Conservation (phyloP, 768 basidiomycete species). For the Amanita fuliginea region DNA sequence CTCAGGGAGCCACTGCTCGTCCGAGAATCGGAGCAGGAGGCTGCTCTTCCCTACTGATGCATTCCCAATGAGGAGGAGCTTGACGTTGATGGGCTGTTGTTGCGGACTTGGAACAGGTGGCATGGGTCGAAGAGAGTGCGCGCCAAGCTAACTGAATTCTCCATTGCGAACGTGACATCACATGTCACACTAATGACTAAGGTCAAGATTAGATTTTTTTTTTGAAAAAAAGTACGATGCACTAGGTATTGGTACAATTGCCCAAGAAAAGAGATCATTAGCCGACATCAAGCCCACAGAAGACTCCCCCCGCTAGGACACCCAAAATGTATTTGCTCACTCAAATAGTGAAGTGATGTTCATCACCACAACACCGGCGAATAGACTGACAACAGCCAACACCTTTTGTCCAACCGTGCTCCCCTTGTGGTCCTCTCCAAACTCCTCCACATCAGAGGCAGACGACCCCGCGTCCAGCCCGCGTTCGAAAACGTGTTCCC, state of each 20-base stretch:
- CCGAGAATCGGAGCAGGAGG: conserved; percentile 87
- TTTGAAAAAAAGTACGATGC: no score
- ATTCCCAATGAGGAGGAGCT: conserved; percentile 78
- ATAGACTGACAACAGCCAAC: conserved; percentile 48
- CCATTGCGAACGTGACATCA: no score
- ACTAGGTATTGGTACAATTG: no score
- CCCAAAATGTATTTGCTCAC: conserved; percentile 6
- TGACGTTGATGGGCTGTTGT: conserved; percentile 53
- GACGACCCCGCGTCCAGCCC: neutral
- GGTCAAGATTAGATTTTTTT: no score
- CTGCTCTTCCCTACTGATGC: conserved; percentile 92
- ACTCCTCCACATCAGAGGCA: neutral
- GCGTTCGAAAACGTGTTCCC: neutral
- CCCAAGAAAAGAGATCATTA: no score
- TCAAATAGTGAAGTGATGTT: conserved; percentile 43
- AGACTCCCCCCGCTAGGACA: no score
- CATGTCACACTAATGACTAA: no score
- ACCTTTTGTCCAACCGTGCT: conserved; percentile 27
- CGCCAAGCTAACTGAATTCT: no score
- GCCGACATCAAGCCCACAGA: no score
- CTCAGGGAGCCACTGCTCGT: conserved; percentile 89
- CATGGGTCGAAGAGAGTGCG: neutral
- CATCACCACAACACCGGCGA: conserved; percentile 56
- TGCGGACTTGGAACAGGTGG: conserved; percentile 13
- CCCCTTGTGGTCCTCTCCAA: conserved; percentile 7